Base-by-base conservation (phyloP, 2,329 filamentous ascomycete genomes). In the Aspergillus proliferans region DNA sequence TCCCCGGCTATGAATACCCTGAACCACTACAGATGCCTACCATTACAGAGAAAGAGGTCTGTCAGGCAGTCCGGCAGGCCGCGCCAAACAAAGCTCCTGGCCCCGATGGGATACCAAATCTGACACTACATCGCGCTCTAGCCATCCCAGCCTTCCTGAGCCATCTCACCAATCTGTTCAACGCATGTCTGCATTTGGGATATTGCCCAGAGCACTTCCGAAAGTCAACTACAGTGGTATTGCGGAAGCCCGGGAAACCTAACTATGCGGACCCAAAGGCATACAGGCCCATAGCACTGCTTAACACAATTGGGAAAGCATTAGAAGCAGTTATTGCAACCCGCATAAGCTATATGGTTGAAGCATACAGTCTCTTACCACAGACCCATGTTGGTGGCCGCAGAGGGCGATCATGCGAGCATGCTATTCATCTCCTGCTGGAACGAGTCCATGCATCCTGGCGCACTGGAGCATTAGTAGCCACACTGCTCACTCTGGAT, bases 171-270 rank as follows among this genome's bases (percentile, higher is more conserved):
- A 24, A 28, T 8, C 21, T 52, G 34, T 50, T 45, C 28, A 46
- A 49, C 3, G 14, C 14, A 6, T 50, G 41, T 24, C 43, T 49
- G 18, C 21, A 19, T 2, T 5, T 24, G 9, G 24, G 44, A 15
- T 45, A 49, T 34, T 47, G 43, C 51, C 45, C 45, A 18, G 10
- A 34, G 26, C 45, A 52, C 43, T 50, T 48, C 30, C 22, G 45
- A 9, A 34, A 43, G 10, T 38, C 43, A 14, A 39, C 22, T 6
- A 53, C 48, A 1, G 45, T 58, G 8, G 47, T 55, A 9, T 50
- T 61, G 6, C 47, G 52, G 19, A 61, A 61, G 15, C 51, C 52
- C 24, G 54, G 58, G 0, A 59, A 58, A 40, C 44, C 39, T 7
- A 47, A 58, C 49, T 61, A 61, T 39, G 39, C 39, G 2, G 46